Evolutionary conservation across 1,284 basidiomycete species (phyloP), one percentile per base, ranked within the genome.

Genomic region (Ustilago lituana): DNA sequence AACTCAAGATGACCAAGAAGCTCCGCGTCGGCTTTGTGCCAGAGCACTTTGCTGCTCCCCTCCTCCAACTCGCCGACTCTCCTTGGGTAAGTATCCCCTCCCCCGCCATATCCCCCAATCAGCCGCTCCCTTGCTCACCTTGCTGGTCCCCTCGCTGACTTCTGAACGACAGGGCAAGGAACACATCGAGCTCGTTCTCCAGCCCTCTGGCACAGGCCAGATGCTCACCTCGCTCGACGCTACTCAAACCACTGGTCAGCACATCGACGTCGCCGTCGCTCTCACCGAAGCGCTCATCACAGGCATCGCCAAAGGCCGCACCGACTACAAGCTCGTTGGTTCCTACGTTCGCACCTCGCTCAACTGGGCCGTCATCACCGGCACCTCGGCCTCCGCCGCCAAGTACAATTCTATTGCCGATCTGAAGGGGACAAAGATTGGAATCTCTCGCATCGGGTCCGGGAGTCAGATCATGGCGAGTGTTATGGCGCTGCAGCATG

Each of bases 391-490:
- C 1, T 45, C 41, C 17, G 78, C 79, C 3, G 52, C 49, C 19
- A 82, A 86, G 65, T 95, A 89, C 83, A 85, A 91, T 44, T 84
- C 84, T 9, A 90, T 97, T 44, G 81, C 85, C 7, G 90, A 96
- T 78, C 85, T 98, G 22, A 87, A 90, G 71, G 90, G 88, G 5
- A 91, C 91, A 0, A 90, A 88, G 7, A 86, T 97, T 40, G 95
- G 95, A 2, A 96, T 98, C 66, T 95, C 93, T 24, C 86, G 95
- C 22, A 85, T 88, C 44, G 95, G 94, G 49, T 91, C 90, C 69
- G 92, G 92, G 26, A 91, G 88, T 68, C 90, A 94, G 81, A 93
- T 93, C 8, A 97, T 98, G 94, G 94, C 93, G 2, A 91, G 89
- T 64, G 93, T 97, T 22, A 92, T 97, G 89, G 92, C 91, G 3